phyloP scores from a whole-genome alignment of 805 yeast species.

The Cyberlindnera mississippiensis region DNA sequence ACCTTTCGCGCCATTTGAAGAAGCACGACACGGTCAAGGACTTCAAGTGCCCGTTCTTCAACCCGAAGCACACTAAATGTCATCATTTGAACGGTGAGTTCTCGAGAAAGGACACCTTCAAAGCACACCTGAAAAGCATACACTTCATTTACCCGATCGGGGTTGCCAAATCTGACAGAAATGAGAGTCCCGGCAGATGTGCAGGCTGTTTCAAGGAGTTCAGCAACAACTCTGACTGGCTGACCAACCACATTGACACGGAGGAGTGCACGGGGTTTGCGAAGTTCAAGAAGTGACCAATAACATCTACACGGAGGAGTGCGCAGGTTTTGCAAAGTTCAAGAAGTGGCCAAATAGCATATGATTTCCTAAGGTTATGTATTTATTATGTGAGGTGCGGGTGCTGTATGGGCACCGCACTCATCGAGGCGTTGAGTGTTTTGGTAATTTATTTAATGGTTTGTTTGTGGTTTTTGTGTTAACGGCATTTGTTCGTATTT shows the following conservation, averaged over 20 bases:
- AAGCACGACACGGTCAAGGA: conserved; percentile 78
- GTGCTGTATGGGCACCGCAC: too few species aligned
- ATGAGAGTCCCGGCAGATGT: conserved; percentile 58
- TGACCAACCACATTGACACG: conserved; percentile 56
- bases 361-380: too few species aligned
- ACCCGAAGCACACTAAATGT: conserved; percentile 29
- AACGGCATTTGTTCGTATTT: too few species aligned
- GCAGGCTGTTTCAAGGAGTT: conserved; percentile 61
- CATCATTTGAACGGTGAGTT: conserved; percentile 75
- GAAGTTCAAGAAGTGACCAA: conserved; percentile 5
- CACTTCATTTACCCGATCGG: conserved; percentile 76
- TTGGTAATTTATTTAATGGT: too few species aligned
- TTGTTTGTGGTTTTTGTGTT: too few species aligned
- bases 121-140: conserved; percentile 72
- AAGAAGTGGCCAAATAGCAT: conserved; percentile 1
- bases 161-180: conserved; percentile 60
- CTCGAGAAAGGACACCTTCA: conserved; percentile 74
- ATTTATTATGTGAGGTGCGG: too few species aligned
- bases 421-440: too few species aligned
- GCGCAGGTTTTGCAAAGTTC: conserved; percentile 31
- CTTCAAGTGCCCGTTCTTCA: conserved; percentile 72
- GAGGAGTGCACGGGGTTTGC: conserved; percentile 42
- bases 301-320: conserved; percentile 43
- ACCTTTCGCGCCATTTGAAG: conserved; percentile 76
- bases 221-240: conserved; percentile 63